phyloP scores from a whole-genome alignment of 352 stramenopile genomes.

The Peronospora belbahrii region DNA sequence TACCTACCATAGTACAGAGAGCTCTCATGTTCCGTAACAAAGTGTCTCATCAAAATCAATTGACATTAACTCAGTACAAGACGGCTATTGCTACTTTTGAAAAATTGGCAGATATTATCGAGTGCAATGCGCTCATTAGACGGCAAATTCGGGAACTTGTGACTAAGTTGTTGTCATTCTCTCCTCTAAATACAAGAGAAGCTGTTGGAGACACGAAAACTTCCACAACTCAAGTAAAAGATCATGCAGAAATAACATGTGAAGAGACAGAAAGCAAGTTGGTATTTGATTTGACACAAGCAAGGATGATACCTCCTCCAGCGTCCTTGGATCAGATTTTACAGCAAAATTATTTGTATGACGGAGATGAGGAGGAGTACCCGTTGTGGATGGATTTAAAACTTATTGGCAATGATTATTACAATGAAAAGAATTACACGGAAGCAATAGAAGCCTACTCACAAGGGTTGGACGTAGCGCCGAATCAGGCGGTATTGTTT shows the following conservation, averaged over 20 bases:
- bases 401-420: constrained; percentile 28
- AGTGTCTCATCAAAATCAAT: constrained; percentile 29
- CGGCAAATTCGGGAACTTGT: constrained; percentile 28
- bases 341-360: constrained; percentile 22
- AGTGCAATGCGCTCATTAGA: constrained; percentile 20
- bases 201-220: not conserved
- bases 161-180: constrained; percentile 23
- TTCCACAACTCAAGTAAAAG: not conserved
- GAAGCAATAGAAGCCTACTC: constrained; percentile 29
- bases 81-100: constrained; percentile 30
- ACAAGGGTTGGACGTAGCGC: constrained; percentile 18
- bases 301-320: constrained; percentile 2
- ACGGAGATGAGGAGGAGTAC: constrained; percentile 14
- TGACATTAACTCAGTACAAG: constrained; percentile 26
- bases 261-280: not conserved
- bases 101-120: constrained; percentile 28
- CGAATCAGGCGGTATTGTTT: constrained; percentile 25
- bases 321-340: constrained; percentile 20
- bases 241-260: not conserved
- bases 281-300: not conserved
- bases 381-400: constrained; percentile 26
- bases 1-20: constrained; percentile 24
- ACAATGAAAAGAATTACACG: constrained; percentile 26
- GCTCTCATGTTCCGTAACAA: constrained; percentile 31
- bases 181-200: constrained; percentile 3